phyloP scores from a whole-genome alignment of 2,329 filamentous ascomycete species.

The Scedosporium apiospermum region DNA sequence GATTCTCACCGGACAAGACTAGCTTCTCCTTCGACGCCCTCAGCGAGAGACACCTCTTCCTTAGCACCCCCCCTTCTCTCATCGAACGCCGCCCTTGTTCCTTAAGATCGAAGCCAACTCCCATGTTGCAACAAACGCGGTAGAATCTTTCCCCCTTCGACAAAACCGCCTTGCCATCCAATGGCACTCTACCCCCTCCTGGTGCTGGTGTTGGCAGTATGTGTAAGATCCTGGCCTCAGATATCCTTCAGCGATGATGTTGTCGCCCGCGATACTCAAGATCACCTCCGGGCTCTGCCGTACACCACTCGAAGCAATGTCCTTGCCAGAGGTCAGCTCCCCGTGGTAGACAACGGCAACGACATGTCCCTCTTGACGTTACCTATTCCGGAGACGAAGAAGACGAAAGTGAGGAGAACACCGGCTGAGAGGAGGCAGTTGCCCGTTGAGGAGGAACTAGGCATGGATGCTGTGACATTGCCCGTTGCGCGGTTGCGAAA shows the following conservation, averaged over 20 bases:
- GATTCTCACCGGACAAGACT: not conserved
- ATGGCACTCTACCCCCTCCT: constrained; percentile 5
- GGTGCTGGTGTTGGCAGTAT: constrained; percentile 3
- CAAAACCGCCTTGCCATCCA: not conserved
- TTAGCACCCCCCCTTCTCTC: not conserved
- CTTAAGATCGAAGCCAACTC: not conserved
- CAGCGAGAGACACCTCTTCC: not conserved
- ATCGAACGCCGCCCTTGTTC: not conserved
- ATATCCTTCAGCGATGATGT: not conserved
- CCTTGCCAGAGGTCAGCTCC: not conserved
- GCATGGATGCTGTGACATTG: constrained; percentile 6
- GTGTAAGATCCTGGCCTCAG: constrained; percentile 5
- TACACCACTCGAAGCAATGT: constrained; percentile 5
- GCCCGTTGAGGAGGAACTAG: constrained; percentile 4
- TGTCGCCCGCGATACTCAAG: not conserved
- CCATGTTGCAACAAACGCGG: constrained; percentile 3
- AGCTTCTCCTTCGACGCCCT: not conserved
- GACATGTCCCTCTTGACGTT: constrained; percentile 9
- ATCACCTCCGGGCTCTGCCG: not conserved
- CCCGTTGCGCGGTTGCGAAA: constrained; percentile 7
- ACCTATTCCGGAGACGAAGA: constrained; percentile 2
- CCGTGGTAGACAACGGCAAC: constrained; percentile 2
- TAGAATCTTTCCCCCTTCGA: constrained; percentile 8
- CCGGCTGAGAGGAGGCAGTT: constrained; percentile 2
- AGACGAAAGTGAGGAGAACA: not conserved